phyloP scores from a whole-genome alignment of 768 basidiomycete genomes.

The Tricholoma hemisulphureum region DNA sequence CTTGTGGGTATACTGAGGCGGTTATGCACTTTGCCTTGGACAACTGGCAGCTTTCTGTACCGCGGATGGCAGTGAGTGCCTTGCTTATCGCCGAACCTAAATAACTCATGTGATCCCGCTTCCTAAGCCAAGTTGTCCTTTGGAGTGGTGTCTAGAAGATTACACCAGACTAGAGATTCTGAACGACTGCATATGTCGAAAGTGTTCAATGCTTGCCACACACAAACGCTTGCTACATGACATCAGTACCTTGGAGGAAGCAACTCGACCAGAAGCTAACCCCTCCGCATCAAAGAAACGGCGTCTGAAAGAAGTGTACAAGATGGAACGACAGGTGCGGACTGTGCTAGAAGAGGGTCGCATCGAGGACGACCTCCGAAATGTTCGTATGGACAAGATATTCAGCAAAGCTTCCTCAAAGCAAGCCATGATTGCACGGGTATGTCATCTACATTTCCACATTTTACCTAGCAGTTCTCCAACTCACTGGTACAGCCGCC shows the following conservation, averaged over 20 bases:
- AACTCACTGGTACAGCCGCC: constrained; percentile 60
- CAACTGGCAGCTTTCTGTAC: constrained; percentile 78
- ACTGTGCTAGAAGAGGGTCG: constrained; percentile 67
- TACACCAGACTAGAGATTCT: constrained; percentile 88
- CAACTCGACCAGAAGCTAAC: constrained; percentile 37
- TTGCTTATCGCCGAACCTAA: not conserved
- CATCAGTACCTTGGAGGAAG: constrained; percentile 52
- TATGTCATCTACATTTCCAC: constrained; percentile 35
- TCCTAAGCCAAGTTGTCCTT: constrained; percentile 55
- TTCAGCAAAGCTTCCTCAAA: constrained; percentile 76
- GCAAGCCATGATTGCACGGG: constrained; percentile 89
- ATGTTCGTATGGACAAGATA: constrained; percentile 76
- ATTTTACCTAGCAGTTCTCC: not conserved
- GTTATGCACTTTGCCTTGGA: constrained; percentile 91
- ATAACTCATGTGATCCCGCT: not conserved
- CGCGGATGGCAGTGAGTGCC: constrained; percentile 55
- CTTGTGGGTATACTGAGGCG: constrained; percentile 91
- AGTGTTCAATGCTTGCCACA: constrained; percentile 84
- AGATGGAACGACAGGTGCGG: constrained; percentile 59
- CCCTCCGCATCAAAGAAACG: constrained; percentile 74
- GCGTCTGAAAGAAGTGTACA: constrained; percentile 67
- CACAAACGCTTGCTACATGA: constrained; percentile 63
- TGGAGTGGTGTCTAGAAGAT: constrained; percentile 84
- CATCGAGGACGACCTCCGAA: constrained; percentile 82
- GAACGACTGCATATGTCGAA: constrained; percentile 89